Evolutionary conservation across 768 basidiomycete genomes (phyloP), one percentile per base, ranked within the genome.

Genomic region (Tulasnella sp.): DNA sequence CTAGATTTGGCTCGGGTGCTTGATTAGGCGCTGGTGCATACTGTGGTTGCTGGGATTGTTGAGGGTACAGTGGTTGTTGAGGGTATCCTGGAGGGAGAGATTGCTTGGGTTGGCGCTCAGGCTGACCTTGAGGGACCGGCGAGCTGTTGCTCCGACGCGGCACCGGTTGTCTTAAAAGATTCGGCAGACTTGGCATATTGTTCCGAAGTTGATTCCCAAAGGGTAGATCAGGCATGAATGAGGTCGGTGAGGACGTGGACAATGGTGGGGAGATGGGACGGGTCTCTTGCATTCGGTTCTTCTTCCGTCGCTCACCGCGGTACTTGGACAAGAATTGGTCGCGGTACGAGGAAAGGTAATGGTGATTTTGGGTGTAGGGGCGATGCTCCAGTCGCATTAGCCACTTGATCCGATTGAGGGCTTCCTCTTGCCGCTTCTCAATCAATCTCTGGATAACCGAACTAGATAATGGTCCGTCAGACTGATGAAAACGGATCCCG

Each of bases 311-410:
- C 17, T 64, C 63, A 8, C 63, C 69, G 55, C 69, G 73, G 59
- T 73, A 74, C 21, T 65, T 65, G 12, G 67, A 65, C 6, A 73
- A 62, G 63, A 66, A 71, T 59, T 71, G 70, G 29, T 72, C 70
- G 15, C 65, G 67, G 5, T 60, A 62, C 0, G 65, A 60, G 6
- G 64, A 45, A 7, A 72, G 66, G 57, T 75, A 75, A 58, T 73
- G 73, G 3, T 57, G 61, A 56, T 75, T 77, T 61, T 72, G 73
- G 6, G 75, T 77, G 54, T 69, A 77, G 1, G 45, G 31, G 5
- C 60, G 32, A 1, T 34, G 59, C 64, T 80, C 79, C 3, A 76
- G 60, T 3, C 60, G 53, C 6, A 75, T 62, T 2, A 72, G 63
- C 41, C 71, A 67, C 17, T 61, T 62, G 12, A 79, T 53, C 21